Evolutionary conservation across 2,329 filamentous ascomycete species (phyloP).

Genomic region (Phaeosphaeriaceae sp.): DNA sequence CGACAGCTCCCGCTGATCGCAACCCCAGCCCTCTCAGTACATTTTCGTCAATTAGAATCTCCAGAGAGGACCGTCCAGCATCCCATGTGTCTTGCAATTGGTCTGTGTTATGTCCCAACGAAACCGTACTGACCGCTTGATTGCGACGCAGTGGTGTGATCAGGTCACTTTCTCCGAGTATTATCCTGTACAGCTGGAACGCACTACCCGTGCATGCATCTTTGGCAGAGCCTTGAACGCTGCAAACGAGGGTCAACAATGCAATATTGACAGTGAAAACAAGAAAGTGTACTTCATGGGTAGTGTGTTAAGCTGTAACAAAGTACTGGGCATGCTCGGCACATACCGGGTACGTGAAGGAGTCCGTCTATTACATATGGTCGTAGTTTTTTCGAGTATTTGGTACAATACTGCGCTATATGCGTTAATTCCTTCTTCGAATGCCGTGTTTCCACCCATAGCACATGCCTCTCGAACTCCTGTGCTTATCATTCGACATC

Average conservation of each 20-base stretch:
- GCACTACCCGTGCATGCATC: neutral
- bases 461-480: neutral
- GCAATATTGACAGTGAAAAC: neutral
- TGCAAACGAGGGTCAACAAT: neutral
- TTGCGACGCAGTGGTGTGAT: slow-evolving; percentile 8
- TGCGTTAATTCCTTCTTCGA: neutral
- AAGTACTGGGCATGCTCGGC: neutral
- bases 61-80: neutral
- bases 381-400: neutral
- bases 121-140: slow-evolving; percentile 3
- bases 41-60: neutral
- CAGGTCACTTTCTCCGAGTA: slow-evolving; percentile 12
- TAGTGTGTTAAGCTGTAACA: neutral
- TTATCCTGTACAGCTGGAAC: slow-evolving; percentile 1
- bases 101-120: slow-evolving; percentile 1
- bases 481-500: neutral
- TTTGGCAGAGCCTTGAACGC: neutral
- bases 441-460: neutral
- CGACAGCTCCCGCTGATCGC: slow-evolving; percentile 9
- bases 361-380: neutral
- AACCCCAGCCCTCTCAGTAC: neutral
- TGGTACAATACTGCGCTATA: neutral
- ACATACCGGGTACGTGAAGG: too few species aligned
- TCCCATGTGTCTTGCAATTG: neutral
- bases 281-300: neutral